Evolutionary conservation across 2,329 filamentous ascomycete species (phyloP).

Genomic region (Colletotrichum brevisporum): DNA sequence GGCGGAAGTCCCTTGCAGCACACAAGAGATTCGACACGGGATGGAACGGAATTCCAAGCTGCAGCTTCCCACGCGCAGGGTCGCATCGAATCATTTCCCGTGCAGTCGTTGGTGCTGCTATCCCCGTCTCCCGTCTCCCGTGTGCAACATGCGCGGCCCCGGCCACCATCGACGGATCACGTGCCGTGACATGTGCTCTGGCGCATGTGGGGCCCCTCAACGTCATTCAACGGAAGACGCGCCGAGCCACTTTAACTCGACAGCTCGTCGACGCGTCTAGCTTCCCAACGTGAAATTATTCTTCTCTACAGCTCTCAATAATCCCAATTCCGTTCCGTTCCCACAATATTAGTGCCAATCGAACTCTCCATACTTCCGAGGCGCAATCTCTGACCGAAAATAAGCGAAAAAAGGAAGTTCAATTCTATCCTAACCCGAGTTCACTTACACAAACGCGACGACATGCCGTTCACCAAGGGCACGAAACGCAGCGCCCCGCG

Average conservation of each 20-base stretch:
- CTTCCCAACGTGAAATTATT: neutral
- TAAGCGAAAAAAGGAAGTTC: too few relatives aligned
- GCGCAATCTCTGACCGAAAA: too few relatives aligned
- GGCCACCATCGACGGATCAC: constrained; percentile 2
- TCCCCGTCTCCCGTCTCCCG: neutral
- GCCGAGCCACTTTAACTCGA: constrained; percentile 29
- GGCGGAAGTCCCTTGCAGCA: constrained; percentile 19
- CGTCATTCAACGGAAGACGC: constrained; percentile 26
- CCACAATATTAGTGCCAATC: neutral
- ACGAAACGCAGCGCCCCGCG: constrained; percentile 38
- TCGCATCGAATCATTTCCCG: constrained; percentile 19
- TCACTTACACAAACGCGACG: neutral
- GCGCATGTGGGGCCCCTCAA: neutral
- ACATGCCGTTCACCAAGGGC: constrained; percentile 34
- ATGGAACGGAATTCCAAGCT: neutral
- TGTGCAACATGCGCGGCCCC: neutral
- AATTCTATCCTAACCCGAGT: too few relatives aligned
- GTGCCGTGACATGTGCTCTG: constrained; percentile 28
- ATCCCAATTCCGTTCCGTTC: neutral
- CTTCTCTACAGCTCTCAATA: neutral
- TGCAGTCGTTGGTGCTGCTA: constrained; percentile 6
- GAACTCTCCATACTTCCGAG: neutral
- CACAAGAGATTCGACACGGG: neutral
- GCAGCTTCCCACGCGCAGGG: neutral
- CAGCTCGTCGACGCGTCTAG: constrained; percentile 22